Percentiles rank a stretch among this genome's conserved stretches.
phyloP scores from a whole-genome alignment of 805 yeast genomes.

The Candida nemodendra region DNA sequence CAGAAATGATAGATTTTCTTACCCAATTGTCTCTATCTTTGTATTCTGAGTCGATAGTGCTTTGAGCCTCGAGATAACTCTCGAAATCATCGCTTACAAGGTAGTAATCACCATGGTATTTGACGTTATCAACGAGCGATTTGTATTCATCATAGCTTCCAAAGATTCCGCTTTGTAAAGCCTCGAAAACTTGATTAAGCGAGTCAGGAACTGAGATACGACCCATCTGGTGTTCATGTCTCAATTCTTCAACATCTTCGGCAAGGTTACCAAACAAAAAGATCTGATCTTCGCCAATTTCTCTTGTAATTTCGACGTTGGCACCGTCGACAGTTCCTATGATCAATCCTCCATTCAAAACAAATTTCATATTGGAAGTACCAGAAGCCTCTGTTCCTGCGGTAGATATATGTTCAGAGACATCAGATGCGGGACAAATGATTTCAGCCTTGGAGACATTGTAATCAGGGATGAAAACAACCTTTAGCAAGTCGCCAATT shows the following conservation, averaged over 20 bases:
- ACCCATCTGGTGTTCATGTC: slow-evolving; percentile 69
- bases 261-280: slow-evolving; percentile 89
- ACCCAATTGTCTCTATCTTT: slow-evolving; percentile 67
- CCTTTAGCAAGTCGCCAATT: slow-evolving; percentile 74
- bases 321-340: slow-evolving; percentile 98
- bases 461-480: slow-evolving; percentile 86
- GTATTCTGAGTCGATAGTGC: slow-evolving; percentile 69
- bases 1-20: slow-evolving; percentile 70
- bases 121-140: slow-evolving; percentile 66
- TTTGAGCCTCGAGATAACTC: slow-evolving; percentile 79
- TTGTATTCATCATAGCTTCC: slow-evolving; percentile 67
- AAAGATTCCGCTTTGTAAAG: slow-evolving; percentile 67
- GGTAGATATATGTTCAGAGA: slow-evolving; percentile 91
- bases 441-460: slow-evolving; percentile 93
- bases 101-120: slow-evolving; percentile 78
- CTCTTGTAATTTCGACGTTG: slow-evolving; percentile 90
- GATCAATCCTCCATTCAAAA: slow-evolving; percentile 88
- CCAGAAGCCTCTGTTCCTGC: slow-evolving; percentile 98
- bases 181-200: slow-evolving; percentile 59
- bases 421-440: slow-evolving; percentile 84
- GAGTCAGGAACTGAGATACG: slow-evolving; percentile 59
- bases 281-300: slow-evolving; percentile 89
- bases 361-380: slow-evolving; percentile 94
- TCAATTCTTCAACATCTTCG: slow-evolving; percentile 82
- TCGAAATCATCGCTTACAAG: slow-evolving; percentile 88